Evolutionary conservation across 805 yeast genomes (phyloP), one percentile per base, ranked within the genome.

Genomic region (Kodamaea neixiangensis): DNA sequence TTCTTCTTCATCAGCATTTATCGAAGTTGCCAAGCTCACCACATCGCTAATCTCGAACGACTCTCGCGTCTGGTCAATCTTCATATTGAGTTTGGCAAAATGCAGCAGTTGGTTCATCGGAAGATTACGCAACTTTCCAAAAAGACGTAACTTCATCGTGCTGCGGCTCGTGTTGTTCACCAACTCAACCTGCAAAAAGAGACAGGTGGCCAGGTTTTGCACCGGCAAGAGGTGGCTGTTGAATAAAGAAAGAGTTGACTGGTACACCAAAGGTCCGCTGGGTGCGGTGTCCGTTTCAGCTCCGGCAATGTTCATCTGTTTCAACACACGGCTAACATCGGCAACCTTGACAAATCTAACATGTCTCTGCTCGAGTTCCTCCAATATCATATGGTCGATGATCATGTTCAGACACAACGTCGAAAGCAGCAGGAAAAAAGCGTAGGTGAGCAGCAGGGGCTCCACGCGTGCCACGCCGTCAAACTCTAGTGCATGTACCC

Each of bases 311-410:
- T 47, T 39, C 44, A 39, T 18, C 44, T 47, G 25, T n/a, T 35
- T 37, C 48, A 39, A 45, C 6, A 45, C 15, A 19, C 11, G 10
- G 19, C 35, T 20, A 1, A 45, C 47, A 6, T 42, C 39, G 41
- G 41, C 21, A 9, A 44, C 38, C 44, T 48, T 48, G 31, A 42
- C 39, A 35, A 73, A 68, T 35, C 63, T 61, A 46, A 81, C 73
- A 0, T 72, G 69, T 50, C 71, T 69, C 13, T 58, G 61, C 31
- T 65, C 68, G 48, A 81, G 65, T 54, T 81, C 85, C 55, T 77
- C 80, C n/a, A 77, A 65, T 6, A 81, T 70, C 69, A 81, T 68
- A 54, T 81, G 80, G 49, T 80, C 77, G 44, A 80, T 69, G 45
- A 81, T 69, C 64, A 71, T 68, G 20, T 78, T 77, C 1, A 81